Evolutionary conservation across 192 early-diverging fungal genomes (phyloP).

Genomic region (Mortierella claussenii): DNA sequence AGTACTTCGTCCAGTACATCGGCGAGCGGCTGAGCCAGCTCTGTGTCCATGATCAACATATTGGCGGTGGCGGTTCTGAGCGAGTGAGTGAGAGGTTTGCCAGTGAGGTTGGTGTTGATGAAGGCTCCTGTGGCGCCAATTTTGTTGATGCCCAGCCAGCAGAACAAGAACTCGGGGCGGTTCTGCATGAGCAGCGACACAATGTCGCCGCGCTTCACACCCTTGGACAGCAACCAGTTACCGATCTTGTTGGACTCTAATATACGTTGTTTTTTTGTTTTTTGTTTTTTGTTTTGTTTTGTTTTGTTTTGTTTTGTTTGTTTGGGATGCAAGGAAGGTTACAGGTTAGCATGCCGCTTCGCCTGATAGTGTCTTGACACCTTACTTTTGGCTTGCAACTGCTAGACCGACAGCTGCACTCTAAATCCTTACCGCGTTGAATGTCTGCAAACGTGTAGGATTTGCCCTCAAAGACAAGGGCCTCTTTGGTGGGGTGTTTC

Average conservation of each 20-base stretch:
- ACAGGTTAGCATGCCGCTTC: no score
- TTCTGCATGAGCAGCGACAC: slow-evolving; percentile 74
- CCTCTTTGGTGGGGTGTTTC: slow-evolving; percentile 53
- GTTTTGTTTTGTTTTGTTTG: no score
- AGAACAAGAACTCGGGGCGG: slow-evolving; percentile 66
- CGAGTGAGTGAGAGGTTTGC: slow-evolving; percentile 56
- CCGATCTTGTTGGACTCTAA: slow-evolving; percentile 47
- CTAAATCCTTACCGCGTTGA: slow-evolving; percentile 57
- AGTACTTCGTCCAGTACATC: slow-evolving; percentile 33
- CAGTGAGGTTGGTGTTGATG: slow-evolving; percentile 70
- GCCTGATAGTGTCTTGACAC: no score
- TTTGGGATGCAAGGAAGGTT: no score
- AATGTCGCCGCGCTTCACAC: slow-evolving; percentile 56
- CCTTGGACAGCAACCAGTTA: slow-evolving; percentile 45
- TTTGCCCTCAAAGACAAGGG: slow-evolving; percentile 61
- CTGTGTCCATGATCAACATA: slow-evolving; percentile 43
- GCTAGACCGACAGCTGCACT: no score
- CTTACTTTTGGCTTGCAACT: no score
- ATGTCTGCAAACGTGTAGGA: slow-evolving; percentile 59
- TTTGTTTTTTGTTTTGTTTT: no score
- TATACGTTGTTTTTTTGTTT: background rate
- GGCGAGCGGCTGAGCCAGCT: slow-evolving; percentile 29
- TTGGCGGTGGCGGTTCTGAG: slow-evolving; percentile 52
- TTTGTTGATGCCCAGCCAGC: slow-evolving; percentile 67
- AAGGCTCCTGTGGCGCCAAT: slow-evolving; percentile 68